Base-by-base conservation (phyloP, 2,329 filamentous ascomycete genomes). In the Zopfia rhizophila region DNA sequence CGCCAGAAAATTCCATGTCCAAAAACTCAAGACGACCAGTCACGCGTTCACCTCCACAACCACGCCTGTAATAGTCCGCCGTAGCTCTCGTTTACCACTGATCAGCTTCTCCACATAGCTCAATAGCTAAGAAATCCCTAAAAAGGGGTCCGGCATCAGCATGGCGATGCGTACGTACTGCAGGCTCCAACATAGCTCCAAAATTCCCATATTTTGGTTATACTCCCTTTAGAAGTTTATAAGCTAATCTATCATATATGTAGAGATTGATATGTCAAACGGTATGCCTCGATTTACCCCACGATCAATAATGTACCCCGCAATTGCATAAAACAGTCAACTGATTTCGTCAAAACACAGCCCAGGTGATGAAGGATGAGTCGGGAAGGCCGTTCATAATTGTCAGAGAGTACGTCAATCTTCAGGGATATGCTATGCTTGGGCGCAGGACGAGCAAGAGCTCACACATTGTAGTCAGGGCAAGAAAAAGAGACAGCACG, bases 381-480 rank as follows among this genome's bases (percentile, higher is more conserved):
- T 87, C 94, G 74, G 94, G 94, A 53, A 86, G 94, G 70, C 94
- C 94, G 27, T 99, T 99, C 76, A 99, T 99, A 72, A 88, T 99
- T 56, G 94, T 99, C 64, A 84, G 94, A 87, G 94, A 99, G 91
- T 96, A 83, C 63, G 89, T 83, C 50, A 31, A 37, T 30, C 22
- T 12, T 21, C 27, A 30, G 21, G 17, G 18, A 30, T 5, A 23
- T 12, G 12, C 14, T 25, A 3, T 27, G 35, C 28, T 24, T 25
- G 17, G 25, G 35, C 10, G 24, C 32, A 35, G 37, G 32, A 36
- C 46, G 61, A 41, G 66, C 29, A 47, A 35, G 27, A 18, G 31
- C 66, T 75, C 55, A 75, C 55, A 14, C 56, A 14, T 7, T 38
- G 37, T 45, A 96, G 91, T 72, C 94, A 99, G 76, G 93, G 93